Percentiles rank a stretch among this genome's conserved stretches.
Conservation (phyloP, 257 asterid species). For the Avicennia marina region DNA sequence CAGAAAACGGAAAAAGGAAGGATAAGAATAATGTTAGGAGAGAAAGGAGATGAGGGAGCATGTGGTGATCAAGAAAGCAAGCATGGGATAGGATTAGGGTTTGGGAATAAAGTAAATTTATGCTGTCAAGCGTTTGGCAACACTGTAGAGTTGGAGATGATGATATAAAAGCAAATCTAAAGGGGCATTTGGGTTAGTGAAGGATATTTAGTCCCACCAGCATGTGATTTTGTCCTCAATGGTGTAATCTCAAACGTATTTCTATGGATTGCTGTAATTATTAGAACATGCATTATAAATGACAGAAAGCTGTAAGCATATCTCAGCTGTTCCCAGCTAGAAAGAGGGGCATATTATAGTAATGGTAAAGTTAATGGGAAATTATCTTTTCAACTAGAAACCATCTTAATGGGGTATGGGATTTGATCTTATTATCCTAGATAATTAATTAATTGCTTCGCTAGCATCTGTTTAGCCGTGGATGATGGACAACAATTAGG, state of each 20-base stretch:
- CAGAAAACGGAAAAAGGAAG: conserved; percentile 21
- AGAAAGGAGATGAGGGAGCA: conserved; percentile 43
- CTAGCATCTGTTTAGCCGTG: background rate
- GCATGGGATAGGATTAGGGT: conserved; percentile 15
- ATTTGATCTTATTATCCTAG: too few relatives aligned
- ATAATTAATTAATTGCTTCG: too few relatives aligned
- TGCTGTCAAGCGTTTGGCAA: conserved; percentile 7
- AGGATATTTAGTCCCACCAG: conserved; percentile 25
- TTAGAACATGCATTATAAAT: conserved; percentile 13
- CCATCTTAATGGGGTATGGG: background rate
- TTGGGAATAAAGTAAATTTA: conserved; percentile 29
- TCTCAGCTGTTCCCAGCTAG: conserved; percentile 30
- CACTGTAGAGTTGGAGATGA: background rate
- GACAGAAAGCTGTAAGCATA: conserved; percentile 30
- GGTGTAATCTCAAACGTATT: conserved; percentile 19
- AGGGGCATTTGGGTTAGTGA: conserved; percentile 7
- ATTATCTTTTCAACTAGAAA: background rate
- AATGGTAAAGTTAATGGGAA: background rate
- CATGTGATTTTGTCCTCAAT: conserved; percentile 40
- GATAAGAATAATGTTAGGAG: conserved; percentile 45
- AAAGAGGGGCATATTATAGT: conserved; percentile 8
- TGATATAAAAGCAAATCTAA: conserved; percentile 9
- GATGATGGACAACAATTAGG: background rate
- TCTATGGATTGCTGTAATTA: conserved; percentile 29
- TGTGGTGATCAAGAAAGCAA: conserved; percentile 42